Percentiles rank a stretch among this genome's conserved stretches.
These are phyloP conservation scores for Hysterium pulicare DNA, from an alignment of 2,329 filamentous ascomycete genomes.

Conservation along the genomic window DNA sequence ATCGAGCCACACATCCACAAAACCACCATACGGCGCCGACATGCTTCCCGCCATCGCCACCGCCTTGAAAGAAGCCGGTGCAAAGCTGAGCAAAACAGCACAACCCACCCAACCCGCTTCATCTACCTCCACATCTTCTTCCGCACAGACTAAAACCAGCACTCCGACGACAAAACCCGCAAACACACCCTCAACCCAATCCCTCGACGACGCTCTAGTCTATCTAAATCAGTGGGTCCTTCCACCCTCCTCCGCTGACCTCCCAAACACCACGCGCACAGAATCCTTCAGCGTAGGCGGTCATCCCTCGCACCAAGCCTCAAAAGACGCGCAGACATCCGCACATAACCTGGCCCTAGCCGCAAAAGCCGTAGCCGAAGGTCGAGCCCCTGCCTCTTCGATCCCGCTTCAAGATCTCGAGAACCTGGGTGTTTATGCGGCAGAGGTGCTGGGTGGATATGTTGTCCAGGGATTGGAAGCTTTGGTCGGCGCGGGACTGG, in stretches of 20 bases:
- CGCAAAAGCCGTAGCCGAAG: conserved; percentile 32
- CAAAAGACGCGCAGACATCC: conserved; percentile 23
- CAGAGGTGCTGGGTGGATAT: conserved; percentile 32
- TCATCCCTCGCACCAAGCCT: conserved; percentile 14
- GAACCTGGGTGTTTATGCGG: conserved; percentile 31
- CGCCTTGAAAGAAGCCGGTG: conserved; percentile 34
- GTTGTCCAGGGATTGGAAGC: conserved; percentile 34
- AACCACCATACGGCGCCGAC: conserved; percentile 15
- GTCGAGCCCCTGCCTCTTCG: conserved; percentile 23
- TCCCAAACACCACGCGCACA: conserved; percentile 25
- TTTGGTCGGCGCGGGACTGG: conserved; percentile 27
- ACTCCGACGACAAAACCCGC: conserved; percentile 14
- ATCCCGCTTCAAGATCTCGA: conserved; percentile 25
- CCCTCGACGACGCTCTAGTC: conserved; percentile 2
- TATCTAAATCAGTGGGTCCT: conserved; percentile 8
- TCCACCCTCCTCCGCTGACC: not conserved
- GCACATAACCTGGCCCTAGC: conserved; percentile 31
- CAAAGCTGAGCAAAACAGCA: conserved; percentile 26
- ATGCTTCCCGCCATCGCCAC: conserved; percentile 34
- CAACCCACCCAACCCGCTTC: not conserved
- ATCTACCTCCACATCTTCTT: conserved; percentile 7
- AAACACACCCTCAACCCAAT: not conserved
- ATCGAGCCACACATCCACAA: conserved; percentile 9
- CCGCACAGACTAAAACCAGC: conserved; percentile 16
- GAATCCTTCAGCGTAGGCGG: conserved; percentile 37